Evolutionary conservation across 148 eudicot species (phyloP).

Genomic region (Rheum nobile): DNA sequence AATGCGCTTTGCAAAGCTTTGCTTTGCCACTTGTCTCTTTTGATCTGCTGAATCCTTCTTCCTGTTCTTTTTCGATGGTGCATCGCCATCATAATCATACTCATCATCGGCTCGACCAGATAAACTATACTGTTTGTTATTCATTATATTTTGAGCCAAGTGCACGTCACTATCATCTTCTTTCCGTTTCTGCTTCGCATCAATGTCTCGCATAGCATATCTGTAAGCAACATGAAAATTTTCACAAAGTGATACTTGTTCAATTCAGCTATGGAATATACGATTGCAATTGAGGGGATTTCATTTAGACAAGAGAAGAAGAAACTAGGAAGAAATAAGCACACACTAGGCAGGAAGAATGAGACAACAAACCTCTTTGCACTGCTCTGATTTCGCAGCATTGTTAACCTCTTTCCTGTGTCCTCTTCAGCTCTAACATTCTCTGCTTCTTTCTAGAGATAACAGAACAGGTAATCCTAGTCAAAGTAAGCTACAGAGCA

Average conservation of each 20-base stretch:
- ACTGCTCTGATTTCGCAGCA: slow-evolving; percentile 38
- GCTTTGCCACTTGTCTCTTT: slow-evolving; percentile 23
- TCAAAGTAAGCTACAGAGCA: background rate
- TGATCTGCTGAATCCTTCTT: slow-evolving; percentile 42
- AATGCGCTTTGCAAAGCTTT: slow-evolving; percentile 41
- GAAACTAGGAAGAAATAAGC: background rate
- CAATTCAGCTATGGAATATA: background rate
- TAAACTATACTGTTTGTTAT: slow-evolving; percentile 40
- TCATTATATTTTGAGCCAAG: slow-evolving; percentile 67
- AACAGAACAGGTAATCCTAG: slow-evolving; percentile 11
- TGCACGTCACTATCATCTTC: slow-evolving; percentile 76
- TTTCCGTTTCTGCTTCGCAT: slow-evolving; percentile 39
- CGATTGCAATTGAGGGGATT: background rate
- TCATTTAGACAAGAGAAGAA: background rate
- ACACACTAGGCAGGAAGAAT: background rate
- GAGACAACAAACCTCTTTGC: slow-evolving; percentile 47
- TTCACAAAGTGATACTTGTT: background rate
- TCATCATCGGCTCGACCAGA: slow-evolving; percentile 78
- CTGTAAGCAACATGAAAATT: slow-evolving; percentile 14
- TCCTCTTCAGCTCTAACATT: slow-evolving; percentile 23
- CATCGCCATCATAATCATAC: slow-evolving; percentile 79
- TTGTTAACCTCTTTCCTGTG: slow-evolving; percentile 28
- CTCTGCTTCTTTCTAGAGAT: slow-evolving; percentile 62
- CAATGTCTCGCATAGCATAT: slow-evolving; percentile 39
- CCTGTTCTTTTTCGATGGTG: slow-evolving; percentile 50